phyloP scores from a whole-genome alignment of 1,284 basidiomycete species.

The Acaromyces ingoldii region DNA sequence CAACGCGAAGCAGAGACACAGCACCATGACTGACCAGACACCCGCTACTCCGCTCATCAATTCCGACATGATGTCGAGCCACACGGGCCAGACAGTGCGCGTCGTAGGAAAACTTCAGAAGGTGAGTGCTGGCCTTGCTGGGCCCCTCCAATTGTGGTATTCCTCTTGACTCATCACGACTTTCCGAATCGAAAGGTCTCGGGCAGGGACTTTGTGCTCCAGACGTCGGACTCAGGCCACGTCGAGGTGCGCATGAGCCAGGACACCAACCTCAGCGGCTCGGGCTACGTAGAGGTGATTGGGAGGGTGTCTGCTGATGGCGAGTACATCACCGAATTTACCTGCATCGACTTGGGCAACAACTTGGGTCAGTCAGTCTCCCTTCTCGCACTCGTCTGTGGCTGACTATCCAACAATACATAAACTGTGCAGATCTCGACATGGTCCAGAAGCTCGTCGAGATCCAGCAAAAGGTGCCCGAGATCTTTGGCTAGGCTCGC shows the following conservation, averaged over 20 bases:
- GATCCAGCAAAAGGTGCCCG: too few relatives aligned
- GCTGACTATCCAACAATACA: too few relatives aligned
- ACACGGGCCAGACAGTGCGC: conserved; percentile 31
- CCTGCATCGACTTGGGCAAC: conserved; percentile 32
- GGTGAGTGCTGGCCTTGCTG: conserved; percentile 12
- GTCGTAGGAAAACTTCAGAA: conserved; percentile 41
- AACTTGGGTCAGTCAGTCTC: conserved; percentile 27
- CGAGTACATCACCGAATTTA: conserved; percentile 27
- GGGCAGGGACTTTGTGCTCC: conserved; percentile 32
- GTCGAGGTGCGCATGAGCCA: conserved; percentile 38
- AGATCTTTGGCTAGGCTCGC: too few relatives aligned
- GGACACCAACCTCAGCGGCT: conserved; percentile 21
- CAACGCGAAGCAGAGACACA: too few relatives aligned
- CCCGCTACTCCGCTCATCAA: conserved; percentile 46
- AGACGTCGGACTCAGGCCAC: conserved; percentile 39
- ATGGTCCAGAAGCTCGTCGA: too few relatives aligned
- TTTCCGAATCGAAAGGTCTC: conserved; percentile 15
- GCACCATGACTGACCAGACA: too few relatives aligned
- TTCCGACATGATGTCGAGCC: conserved; percentile 32
- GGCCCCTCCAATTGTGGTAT: not conserved
- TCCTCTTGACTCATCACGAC: not conserved
- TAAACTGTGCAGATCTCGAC: too few relatives aligned
- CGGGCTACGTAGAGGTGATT: conserved; percentile 38
- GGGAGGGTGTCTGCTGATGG: conserved; percentile 43
- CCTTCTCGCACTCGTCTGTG: too few relatives aligned